These are phyloP conservation scores for Nakazawaea peltata DNA, from an alignment of 805 yeast species.

Conservation along the genomic window DNA sequence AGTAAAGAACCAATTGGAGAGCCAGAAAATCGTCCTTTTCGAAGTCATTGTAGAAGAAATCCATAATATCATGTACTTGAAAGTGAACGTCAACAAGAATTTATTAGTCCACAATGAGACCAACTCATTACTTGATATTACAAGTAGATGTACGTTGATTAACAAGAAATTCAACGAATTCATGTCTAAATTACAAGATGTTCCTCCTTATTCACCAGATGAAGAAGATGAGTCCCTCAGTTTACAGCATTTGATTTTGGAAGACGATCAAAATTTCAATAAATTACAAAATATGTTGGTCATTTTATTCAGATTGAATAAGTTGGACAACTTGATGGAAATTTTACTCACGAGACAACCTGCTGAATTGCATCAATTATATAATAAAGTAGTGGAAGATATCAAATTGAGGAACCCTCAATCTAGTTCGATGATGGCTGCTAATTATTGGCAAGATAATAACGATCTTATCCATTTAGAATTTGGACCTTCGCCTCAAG, in stretches of 20 bases:
- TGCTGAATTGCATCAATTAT: slow-evolving; percentile 55
- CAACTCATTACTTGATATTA: slow-evolving; percentile 28
- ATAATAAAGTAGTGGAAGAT: slow-evolving; percentile 57
- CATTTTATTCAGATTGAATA: slow-evolving; percentile 37
- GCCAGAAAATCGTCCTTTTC: slow-evolving; percentile 53
- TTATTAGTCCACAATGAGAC: not conserved
- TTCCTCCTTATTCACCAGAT: not conserved
- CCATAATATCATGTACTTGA: slow-evolving; percentile 58
- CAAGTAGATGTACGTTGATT: slow-evolving; percentile 36
- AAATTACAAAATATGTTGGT: slow-evolving; percentile 14
- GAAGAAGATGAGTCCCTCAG: slow-evolving; percentile 11
- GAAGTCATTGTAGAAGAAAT: slow-evolving; percentile 74
- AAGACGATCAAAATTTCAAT: slow-evolving; percentile 16
- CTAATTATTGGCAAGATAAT: slow-evolving; percentile 7
- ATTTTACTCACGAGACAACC: slow-evolving; percentile 46
- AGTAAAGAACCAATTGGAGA: slow-evolving; percentile 41
- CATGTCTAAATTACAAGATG: slow-evolving; percentile 18
- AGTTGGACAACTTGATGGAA: slow-evolving; percentile 50
- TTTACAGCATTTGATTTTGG: slow-evolving; percentile 17
- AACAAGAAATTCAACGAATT: slow-evolving; percentile 28
- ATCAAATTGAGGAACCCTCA: slow-evolving; percentile 46
- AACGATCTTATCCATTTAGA: slow-evolving; percentile 9
- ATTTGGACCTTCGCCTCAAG: slow-evolving; percentile 9
- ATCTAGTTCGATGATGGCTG: slow-evolving; percentile 9
- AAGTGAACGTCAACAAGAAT: slow-evolving; percentile 15